phyloP scores from a whole-genome alignment of 164 flowering plant species.

The Taxillus chinensis region DNA sequence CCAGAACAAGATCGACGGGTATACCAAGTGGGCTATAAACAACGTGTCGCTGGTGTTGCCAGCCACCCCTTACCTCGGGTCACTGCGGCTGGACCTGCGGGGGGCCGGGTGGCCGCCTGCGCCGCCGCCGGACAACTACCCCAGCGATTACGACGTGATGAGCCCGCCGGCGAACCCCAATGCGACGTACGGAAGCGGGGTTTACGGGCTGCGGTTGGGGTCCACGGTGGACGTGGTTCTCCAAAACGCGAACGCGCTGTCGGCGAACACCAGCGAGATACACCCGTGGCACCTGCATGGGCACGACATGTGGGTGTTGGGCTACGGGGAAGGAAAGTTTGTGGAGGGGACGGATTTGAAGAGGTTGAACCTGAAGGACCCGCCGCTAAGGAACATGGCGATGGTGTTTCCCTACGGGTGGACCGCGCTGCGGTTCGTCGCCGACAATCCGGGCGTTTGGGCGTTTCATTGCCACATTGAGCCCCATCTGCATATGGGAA shows the following conservation, averaged over 20 bases:
- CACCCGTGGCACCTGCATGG: slow-evolving; percentile 99
- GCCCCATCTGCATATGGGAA: slow-evolving; percentile 92
- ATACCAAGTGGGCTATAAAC: slow-evolving; percentile 79
- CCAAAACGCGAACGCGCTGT: slow-evolving; percentile 67
- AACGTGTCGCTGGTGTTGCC: slow-evolving; percentile 64
- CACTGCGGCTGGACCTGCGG: slow-evolving; percentile 27
- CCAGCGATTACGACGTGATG: slow-evolving; percentile 35
- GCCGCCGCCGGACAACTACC: slow-evolving; percentile 45
- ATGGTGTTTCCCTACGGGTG: slow-evolving; percentile 82
- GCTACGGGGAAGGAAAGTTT: slow-evolving; percentile 78
- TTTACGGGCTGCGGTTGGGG: slow-evolving; percentile 37
- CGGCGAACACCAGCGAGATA: slow-evolving; percentile 45
- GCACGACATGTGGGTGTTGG: slow-evolving; percentile 91
- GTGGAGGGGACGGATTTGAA: slow-evolving; percentile 19
- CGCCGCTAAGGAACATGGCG: slow-evolving; percentile 63
- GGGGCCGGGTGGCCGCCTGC: not conserved
- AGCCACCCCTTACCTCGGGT: slow-evolving; percentile 53
- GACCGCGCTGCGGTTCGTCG: slow-evolving; percentile 75
- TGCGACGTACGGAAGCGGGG: slow-evolving; percentile 35
- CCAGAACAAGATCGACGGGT: slow-evolving; percentile 59
- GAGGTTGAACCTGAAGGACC: slow-evolving; percentile 51
- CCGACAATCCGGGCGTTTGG: slow-evolving; percentile 94
- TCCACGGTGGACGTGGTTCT: slow-evolving; percentile 64
- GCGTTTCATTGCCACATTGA: slow-evolving; percentile 95
- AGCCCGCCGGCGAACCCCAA: slow-evolving; percentile 48